Conservation (phyloP, 768 basidiomycete species). For the Cytidiella melzeri region DNA sequence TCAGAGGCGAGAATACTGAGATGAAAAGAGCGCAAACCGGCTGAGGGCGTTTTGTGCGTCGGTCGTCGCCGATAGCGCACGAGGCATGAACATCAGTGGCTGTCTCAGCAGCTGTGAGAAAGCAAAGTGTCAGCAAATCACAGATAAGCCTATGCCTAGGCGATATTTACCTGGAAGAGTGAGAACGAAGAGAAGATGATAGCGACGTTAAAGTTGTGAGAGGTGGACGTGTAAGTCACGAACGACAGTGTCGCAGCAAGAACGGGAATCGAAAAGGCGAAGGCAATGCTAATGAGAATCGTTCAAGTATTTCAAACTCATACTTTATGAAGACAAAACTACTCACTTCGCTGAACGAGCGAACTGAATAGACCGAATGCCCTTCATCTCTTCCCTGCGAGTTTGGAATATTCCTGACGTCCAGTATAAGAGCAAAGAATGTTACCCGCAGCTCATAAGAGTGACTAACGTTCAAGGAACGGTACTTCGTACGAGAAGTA, state of each 20-base stretch:
- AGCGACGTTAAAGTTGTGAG: slow-evolving; percentile 53
- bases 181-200: slow-evolving; percentile 63
- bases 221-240: slow-evolving; percentile 54
- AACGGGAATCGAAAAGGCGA: slow-evolving; percentile 54
- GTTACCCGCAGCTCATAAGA: neutral
- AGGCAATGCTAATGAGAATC: slow-evolving; percentile 35
- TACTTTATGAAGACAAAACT: slow-evolving; percentile 3
- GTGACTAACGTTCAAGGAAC: slow-evolving; percentile 50
- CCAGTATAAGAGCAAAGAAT: neutral
- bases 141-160: neutral
- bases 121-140: neutral
- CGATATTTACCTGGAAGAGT: slow-evolving; percentile 41
- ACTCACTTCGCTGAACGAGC: slow-evolving; percentile 57
- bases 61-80: slow-evolving; percentile 53
- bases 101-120: slow-evolving; percentile 50
- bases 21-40: slow-evolving; percentile 31
- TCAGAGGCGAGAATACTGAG: neutral
- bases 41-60: slow-evolving; percentile 60
- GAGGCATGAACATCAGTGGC: slow-evolving; percentile 62
- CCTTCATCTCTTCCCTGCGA: slow-evolving; percentile 48
- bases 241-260: slow-evolving; percentile 64
- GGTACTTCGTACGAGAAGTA: slow-evolving; percentile 71
- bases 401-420: slow-evolving; percentile 45
- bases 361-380: slow-evolving; percentile 51
- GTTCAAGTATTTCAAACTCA: slow-evolving; percentile 11